These are phyloP conservation scores for Cytospora chrysosperma DNA, from an alignment of 2,329 filamentous ascomycete species.

Conservation along the genomic window DNA sequence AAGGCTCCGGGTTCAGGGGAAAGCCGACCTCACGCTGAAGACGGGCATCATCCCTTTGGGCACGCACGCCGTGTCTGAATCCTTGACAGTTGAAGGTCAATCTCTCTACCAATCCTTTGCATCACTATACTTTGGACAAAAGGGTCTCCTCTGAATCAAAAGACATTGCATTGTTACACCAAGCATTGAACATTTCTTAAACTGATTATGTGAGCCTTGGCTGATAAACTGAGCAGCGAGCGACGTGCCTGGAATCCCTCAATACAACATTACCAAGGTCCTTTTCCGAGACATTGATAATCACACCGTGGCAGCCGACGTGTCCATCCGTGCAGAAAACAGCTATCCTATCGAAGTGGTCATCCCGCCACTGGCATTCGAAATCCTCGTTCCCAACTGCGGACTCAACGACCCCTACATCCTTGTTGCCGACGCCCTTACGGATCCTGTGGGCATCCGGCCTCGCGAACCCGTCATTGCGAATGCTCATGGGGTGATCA, in stretches of 20 bases:
- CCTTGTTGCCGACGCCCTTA: conserved; percentile 72
- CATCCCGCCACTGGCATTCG: conserved; percentile 78
- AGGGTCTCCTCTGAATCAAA: conserved; percentile 41
- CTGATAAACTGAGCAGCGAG: conserved; percentile 53
- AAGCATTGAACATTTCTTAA: conserved; percentile 15
- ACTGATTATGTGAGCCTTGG: conserved; percentile 28
- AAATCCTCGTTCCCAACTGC: conserved; percentile 83
- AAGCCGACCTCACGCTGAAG: conserved; percentile 70
- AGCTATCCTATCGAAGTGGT: conserved; percentile 74
- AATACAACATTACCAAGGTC: conserved; percentile 78
- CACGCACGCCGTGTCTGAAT: conserved; percentile 71
- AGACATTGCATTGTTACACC: conserved; percentile 5
- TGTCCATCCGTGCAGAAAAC: conserved; percentile 71
- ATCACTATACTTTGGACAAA: conserved; percentile 61
- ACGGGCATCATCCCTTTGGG: conserved; percentile 80
- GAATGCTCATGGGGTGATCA: conserved; percentile 69
- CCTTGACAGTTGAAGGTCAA: conserved; percentile 80
- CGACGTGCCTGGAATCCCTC: conserved; percentile 73
- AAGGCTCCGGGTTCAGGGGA: conserved; percentile 69
- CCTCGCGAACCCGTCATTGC: conserved; percentile 67
- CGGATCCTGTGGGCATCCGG: conserved; percentile 63
- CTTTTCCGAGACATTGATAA: conserved; percentile 72
- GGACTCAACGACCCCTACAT: conserved; percentile 69
- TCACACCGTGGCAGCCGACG: conserved; percentile 76
- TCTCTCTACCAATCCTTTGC: conserved; percentile 64